These are phyloP conservation scores for Gleditsia sinensis DNA, from an alignment of 306 rosid species.

Conservation along the genomic window DNA sequence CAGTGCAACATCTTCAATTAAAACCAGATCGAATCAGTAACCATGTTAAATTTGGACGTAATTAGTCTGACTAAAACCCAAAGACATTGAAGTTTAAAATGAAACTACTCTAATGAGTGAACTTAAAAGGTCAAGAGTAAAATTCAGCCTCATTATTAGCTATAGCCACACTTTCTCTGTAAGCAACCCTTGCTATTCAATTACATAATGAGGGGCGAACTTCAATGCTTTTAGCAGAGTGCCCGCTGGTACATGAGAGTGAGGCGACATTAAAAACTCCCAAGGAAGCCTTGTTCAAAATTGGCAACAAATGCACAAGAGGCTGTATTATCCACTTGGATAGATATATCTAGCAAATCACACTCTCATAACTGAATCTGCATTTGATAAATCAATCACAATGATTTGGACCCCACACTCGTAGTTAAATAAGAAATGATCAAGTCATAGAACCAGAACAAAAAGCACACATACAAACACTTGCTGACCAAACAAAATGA, in stretches of 20 bases:
- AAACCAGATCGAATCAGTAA: too few relatives aligned
- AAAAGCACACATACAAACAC: constrained; percentile 37
- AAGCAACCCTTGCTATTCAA: too few relatives aligned
- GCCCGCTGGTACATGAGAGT: neutral
- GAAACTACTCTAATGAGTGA: too few relatives aligned
- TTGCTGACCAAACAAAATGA: constrained; percentile 21
- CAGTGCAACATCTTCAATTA: too few relatives aligned
- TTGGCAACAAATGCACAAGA: constrained; percentile 5
- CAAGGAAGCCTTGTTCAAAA: neutral
- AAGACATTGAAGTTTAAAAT: too few relatives aligned
- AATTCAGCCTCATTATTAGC: too few relatives aligned
- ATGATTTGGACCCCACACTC: constrained; percentile 39
- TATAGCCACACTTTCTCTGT: too few relatives aligned
- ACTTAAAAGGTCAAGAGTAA: too few relatives aligned
- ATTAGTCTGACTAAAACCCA: too few relatives aligned
- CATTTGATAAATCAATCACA: constrained; percentile 34
- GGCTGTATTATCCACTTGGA: constrained; percentile 14
- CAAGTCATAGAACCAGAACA: constrained; percentile 24
- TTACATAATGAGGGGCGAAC: too few relatives aligned
- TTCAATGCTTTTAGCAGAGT: neutral
- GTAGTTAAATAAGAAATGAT: constrained; percentile 26
- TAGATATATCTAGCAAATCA: constrained; percentile 18
- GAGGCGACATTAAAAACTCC: too few relatives aligned
- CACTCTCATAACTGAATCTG: constrained; percentile 32
- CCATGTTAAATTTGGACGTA: too few relatives aligned